Evolutionary conservation across 805 yeast genomes (phyloP), one percentile per base, ranked within the genome.

Genomic region (Zygoascus bituminiphila): DNA sequence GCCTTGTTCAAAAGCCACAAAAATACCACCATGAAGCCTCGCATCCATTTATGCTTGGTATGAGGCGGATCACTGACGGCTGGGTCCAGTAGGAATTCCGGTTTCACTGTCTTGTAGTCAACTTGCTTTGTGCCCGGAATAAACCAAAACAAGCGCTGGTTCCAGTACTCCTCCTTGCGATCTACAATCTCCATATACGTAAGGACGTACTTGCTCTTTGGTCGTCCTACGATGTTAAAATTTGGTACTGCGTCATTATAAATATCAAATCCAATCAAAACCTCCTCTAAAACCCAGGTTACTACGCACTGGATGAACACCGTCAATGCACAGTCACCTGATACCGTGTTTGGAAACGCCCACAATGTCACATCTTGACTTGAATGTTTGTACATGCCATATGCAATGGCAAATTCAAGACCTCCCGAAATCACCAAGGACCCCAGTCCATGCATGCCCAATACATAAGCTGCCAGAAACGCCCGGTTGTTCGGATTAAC

Each of bases 281-380:
- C 15, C 35, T 41, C 44, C 36, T 41, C 44, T 12, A 41, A 24
- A 15, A 24, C 14, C 44, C 44, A 41, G n/a, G 44, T 41, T 14
- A 41, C 44, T 8, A 41, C 44, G 22, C 44, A 41, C 15, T 41
- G 44, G 14, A 41, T 24, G 22, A 41, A 41, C 9, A 41, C 35
- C 10, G 44, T 41, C n/a, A 41, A 20, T 33, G 44, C 44, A 24
- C 44, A 41, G 22, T 41, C 44, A 10, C 44, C 44, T 2, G 44
- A 25, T 17, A 41, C 5, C 17, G 36, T 41, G 35, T 41, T 41
- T 10, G 44, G 44, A 25, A 41, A 41, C 21, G 25, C 26, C 44
- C 44, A 41, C 14, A 41, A 15, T 7, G 44, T 41, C 22, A 41
- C 36, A 19, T n/a, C 8, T 5, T 41, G 19, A 12, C 25, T 10